Percentiles rank a stretch among this genome's conserved stretches.
phyloP scores from a whole-genome alignment of 148 eudicot genomes.

The Simmondsia chinensis region DNA sequence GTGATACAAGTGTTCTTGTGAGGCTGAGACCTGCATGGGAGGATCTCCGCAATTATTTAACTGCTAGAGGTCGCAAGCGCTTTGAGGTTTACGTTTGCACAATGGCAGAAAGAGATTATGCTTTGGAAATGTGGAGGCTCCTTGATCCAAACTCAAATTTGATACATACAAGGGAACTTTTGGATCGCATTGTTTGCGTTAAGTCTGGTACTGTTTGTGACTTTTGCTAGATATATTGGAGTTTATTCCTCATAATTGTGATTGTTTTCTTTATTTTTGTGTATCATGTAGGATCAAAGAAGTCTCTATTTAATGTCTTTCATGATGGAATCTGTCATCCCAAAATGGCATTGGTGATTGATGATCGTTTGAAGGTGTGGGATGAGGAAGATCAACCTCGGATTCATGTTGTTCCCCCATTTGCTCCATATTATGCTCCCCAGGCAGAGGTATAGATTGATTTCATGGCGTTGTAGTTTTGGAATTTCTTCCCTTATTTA shows the following conservation, averaged over 20 bases:
- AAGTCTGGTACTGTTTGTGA: constrained; percentile 76
- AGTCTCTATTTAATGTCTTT: constrained; percentile 89
- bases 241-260: no score
- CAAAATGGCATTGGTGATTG: constrained; percentile 96
- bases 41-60: constrained; percentile 88
- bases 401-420: constrained; percentile 98
- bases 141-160: constrained; percentile 95
- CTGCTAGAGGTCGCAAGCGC: constrained; percentile 95
- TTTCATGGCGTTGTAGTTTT: not conserved
- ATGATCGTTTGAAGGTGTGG: constrained; percentile 97
- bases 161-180: constrained; percentile 58
- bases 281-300: constrained; percentile 49
- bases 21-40: constrained; percentile 99
- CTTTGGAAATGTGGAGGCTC: constrained; percentile 99
- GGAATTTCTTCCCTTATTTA: no score
- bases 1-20: constrained; percentile 99
- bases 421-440: constrained; percentile 99
- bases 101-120: constrained; percentile 99
- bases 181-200: constrained; percentile 92
- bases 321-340: constrained; percentile 89
- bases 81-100: constrained; percentile 99
- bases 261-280: constrained; percentile 1
- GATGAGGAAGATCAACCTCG: constrained; percentile 96
- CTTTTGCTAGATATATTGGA: no score
- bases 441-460: constrained; percentile 72